Percentiles rank a stretch among this genome's conserved stretches.
Conservation (phyloP, 2,329 filamentous ascomycete species). For the Fusarium penzigii region DNA sequence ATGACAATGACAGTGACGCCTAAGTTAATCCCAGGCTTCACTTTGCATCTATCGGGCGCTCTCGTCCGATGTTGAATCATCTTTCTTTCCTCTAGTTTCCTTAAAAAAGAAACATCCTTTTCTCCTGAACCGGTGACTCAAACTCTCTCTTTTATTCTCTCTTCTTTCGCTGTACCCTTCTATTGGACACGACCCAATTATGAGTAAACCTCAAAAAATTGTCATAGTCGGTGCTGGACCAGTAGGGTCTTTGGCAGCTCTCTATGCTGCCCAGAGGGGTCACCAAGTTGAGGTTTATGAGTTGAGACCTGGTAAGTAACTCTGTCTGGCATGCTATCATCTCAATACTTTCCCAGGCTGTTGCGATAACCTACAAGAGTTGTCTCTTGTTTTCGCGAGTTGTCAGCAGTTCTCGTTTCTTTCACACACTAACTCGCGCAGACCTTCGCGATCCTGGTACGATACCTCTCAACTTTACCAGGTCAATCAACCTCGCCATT, state of each 20-base stretch:
- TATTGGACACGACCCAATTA: conserved; percentile 20
- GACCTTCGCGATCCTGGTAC: conserved; percentile 85
- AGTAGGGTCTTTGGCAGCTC: conserved; percentile 85
- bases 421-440: conserved; percentile 40
- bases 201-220: conserved; percentile 60
- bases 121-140: too few species aligned
- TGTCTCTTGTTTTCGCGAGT: neutral
- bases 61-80: neutral
- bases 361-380: neutral
- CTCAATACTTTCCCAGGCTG: neutral
- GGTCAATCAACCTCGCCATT: conserved; percentile 96
- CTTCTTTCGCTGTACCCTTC: neutral
- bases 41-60: neutral
- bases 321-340: neutral
- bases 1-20: neutral
- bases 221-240: conserved; percentile 90
- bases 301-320: conserved; percentile 75
- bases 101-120: neutral
- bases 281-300: conserved; percentile 94
- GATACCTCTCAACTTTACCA: conserved; percentile 89
- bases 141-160: neutral
- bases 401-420: neutral
- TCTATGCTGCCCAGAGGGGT: conserved; percentile 88
- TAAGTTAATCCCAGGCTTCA: neutral
- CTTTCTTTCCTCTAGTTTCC: neutral